Percentiles rank a stretch among this genome's conserved stretches.
Conservation (phyloP, 1,139 yeast genomes). For the Nakaseomyces bracarensis region DNA sequence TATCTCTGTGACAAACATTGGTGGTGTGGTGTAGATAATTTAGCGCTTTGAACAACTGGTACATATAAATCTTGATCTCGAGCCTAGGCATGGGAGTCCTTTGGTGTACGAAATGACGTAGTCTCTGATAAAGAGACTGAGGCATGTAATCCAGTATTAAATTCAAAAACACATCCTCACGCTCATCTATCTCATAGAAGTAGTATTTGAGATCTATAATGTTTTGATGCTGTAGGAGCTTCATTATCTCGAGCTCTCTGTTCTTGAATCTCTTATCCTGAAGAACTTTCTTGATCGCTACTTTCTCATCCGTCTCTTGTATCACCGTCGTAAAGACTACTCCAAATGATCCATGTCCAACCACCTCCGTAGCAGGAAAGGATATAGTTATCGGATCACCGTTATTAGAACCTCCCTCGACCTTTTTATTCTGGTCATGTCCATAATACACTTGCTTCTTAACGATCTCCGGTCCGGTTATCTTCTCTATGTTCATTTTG, state of each 20-base stretch:
- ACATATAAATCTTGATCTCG: conserved; percentile 84
- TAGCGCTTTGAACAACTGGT: conserved; percentile 83
- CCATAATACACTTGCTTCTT: conserved; percentile 8
- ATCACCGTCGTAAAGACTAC: conserved; percentile 86
- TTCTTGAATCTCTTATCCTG: conserved; percentile 95
- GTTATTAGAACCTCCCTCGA: background rate
- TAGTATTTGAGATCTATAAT: conserved; percentile 83
- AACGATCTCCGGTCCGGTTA: conserved; percentile 6
- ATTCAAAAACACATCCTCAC: conserved; percentile 64
- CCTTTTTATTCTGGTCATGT: conserved; percentile 2
- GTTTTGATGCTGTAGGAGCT: conserved; percentile 70
- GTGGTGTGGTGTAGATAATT: conserved; percentile 77
- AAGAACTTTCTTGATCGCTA: conserved; percentile 88
- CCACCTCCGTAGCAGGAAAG: conserved; percentile 49
- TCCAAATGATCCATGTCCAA: conserved; percentile 97
- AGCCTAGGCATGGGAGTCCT: conserved; percentile 75
- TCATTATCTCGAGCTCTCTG: conserved; percentile 94
- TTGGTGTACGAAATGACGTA: conserved; percentile 72
- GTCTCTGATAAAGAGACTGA: conserved; percentile 85
- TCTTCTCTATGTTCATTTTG: conserved; percentile 1
- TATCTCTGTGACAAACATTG: conserved; percentile 95
- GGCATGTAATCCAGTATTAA: conserved; percentile 88
- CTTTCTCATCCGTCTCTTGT: conserved; percentile 63
- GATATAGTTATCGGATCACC: conserved; percentile 27
- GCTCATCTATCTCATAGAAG: conserved; percentile 60